Percentiles rank a stretch among this genome's conserved stretches.
phyloP scores from a whole-genome alignment of 208 protist species.

The Endotrypanum monterogeii region DNA sequence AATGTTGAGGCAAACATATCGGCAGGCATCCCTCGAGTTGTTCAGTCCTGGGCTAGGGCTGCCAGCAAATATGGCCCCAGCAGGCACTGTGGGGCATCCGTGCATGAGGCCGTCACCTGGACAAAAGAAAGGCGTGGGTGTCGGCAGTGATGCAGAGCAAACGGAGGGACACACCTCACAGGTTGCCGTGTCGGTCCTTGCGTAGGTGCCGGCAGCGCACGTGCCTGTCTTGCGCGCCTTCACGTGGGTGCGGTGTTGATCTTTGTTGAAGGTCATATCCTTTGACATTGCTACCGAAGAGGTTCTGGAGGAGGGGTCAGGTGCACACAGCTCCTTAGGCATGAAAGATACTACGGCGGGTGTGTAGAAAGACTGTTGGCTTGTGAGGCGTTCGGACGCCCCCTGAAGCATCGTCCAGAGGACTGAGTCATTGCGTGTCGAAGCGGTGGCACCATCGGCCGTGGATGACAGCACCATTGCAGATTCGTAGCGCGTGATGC shows the following conservation, averaged over 20 bases:
- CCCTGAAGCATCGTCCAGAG: conserved; percentile 7
- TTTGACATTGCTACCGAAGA: not conserved
- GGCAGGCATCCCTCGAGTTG: conserved; percentile 6
- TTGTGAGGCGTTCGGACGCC: not conserved
- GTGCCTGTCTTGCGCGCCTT: not conserved
- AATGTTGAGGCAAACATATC: conserved; percentile 17
- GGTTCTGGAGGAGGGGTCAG: not conserved
- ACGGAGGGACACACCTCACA: conserved; percentile 20
- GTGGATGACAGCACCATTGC: not conserved
- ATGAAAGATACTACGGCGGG: conserved; percentile 1
- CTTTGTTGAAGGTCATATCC: not conserved
- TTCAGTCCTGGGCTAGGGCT: conserved; percentile 7
- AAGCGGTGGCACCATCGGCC: not conserved
- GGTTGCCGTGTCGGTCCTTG: not conserved
- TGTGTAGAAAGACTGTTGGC: conserved; percentile 7
- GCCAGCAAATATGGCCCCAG: conserved; percentile 11
- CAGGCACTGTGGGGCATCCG: conserved; percentile 20
- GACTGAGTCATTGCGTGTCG: not conserved
- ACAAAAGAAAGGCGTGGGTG: conserved; percentile 18
- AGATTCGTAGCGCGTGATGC: conserved; percentile 28
- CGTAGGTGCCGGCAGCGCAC: conserved; percentile 22
- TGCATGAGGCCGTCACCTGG: conserved; percentile 34
- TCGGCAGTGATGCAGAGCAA: conserved; percentile 1
- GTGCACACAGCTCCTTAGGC: not conserved
- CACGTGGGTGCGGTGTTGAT: not conserved